Evolutionary conservation across 2,329 filamentous ascomycete species (phyloP), one percentile per base, ranked within the genome.

Genomic region (Colletotrichum orbiculare): DNA sequence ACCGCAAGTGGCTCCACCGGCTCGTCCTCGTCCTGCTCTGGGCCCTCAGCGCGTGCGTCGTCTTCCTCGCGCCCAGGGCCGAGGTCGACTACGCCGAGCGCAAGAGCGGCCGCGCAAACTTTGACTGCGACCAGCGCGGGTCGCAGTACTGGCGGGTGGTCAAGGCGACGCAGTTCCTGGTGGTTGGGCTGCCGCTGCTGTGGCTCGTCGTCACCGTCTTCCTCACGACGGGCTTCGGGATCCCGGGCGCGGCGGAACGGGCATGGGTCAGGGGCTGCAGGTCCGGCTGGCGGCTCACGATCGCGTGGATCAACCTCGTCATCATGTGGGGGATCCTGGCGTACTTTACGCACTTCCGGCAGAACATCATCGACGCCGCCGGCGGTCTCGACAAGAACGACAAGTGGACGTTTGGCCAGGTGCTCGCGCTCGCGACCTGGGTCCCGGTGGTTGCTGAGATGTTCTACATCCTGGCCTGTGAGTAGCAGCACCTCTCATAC

Each of bases 321-420:
- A 12, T 71, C 34, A 74, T 74, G 68, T 76, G 75, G 74, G 55
- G 66, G 3, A 70, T 74, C 37, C 55, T 76, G 11, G 70, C 46
- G 13, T 57, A 73, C 5, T 76, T 74, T 46, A 67, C 71, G 1
- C 48, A 49, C 5, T 75, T 75, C 59, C 64, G 74, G 8, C 42
- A 52, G 35, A 47, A 45, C 3, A 61, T 73, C 6, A 53, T 68
- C 17, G 9, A 56, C 2, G 13, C 39, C 0, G 65, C 72, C 12
- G 68, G 68, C 12, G 39, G 54, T 9, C 45, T 66, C 8, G 69
- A 73, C 52, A 55, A 67, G 37, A 68, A 74, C 35, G 69, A 62
- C 1, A 59, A 65, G 25, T 76, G 74, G 73, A 74, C 70, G 4
- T 76, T 76, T 52, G 71, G 73, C 0, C 74, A 77, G 64, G 72